Evolutionary conservation across 441 rosid species (phyloP).

Genomic region (Erodium texanum): DNA sequence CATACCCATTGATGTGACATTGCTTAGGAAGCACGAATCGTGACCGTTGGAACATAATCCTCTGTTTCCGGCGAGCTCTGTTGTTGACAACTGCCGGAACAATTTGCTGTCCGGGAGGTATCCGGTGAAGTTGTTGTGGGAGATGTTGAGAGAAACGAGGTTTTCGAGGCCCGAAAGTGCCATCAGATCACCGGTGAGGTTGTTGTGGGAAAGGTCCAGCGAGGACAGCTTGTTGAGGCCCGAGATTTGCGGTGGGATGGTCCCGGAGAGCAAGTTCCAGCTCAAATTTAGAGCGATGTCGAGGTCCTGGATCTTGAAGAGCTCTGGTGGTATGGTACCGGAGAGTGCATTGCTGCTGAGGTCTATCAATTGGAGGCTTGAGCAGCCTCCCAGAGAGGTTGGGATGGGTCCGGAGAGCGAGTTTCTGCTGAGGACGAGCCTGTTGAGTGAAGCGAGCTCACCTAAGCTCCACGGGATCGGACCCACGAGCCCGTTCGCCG

Average conservation of each 20-base stretch:
- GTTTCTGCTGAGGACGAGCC: slow-evolving; percentile 59
- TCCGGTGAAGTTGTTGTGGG: slow-evolving; percentile 77
- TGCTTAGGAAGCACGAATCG: slow-evolving; percentile 52
- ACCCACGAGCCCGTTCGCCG: slow-evolving; percentile 46
- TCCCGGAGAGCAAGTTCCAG: slow-evolving; percentile 63
- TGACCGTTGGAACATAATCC: slow-evolving; percentile 60
- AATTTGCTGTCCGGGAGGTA: slow-evolving; percentile 83
- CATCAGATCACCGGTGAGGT: slow-evolving; percentile 56
- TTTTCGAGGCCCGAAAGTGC: slow-evolving; percentile 59
- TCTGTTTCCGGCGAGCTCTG: slow-evolving; percentile 53
- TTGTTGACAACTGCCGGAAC: slow-evolving; percentile 52
- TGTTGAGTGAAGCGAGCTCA: slow-evolving; percentile 54
- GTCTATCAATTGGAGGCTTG: slow-evolving; percentile 82
- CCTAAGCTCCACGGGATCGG: slow-evolving; percentile 68
- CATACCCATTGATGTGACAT: slow-evolving; percentile 20
- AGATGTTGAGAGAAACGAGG: slow-evolving; percentile 75
- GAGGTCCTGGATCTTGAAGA: slow-evolving; percentile 63
- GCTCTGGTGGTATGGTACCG: slow-evolving; percentile 63
- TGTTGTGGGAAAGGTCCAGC: slow-evolving; percentile 75
- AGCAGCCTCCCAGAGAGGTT: slow-evolving; percentile 56
- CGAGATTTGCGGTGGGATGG: slow-evolving; percentile 63
- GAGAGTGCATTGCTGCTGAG: slow-evolving; percentile 69
- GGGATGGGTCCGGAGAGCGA: slow-evolving; percentile 69
- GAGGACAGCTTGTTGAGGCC: slow-evolving; percentile 73
- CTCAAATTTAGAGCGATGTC: slow-evolving; percentile 92